These are phyloP conservation scores for Globisporangium solare DNA, from an alignment of 352 stramenopile genomes.

Conservation along the genomic window DNA sequence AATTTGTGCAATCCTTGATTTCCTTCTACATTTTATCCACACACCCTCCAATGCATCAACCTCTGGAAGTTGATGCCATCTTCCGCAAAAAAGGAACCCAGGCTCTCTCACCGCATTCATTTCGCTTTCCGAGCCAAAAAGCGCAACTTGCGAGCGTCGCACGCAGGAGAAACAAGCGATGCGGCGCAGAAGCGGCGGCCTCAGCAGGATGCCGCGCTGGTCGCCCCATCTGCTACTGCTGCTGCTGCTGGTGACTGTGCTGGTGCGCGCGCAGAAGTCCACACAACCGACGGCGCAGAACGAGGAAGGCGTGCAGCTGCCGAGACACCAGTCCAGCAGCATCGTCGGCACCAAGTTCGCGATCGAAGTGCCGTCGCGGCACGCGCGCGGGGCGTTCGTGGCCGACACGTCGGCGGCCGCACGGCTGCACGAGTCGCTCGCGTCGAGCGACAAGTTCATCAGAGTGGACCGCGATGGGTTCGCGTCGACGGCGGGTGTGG, in stretches of 20 bases:
- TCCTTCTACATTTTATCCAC: not conserved
- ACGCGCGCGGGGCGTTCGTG: conserved; percentile 7
- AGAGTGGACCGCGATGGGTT: not conserved
- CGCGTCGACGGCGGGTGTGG: conserved; percentile 7
- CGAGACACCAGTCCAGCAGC: conserved; percentile 1
- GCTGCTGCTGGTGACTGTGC: conserved; percentile 9
- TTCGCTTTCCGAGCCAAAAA: not conserved
- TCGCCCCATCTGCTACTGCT: conserved; percentile 10
- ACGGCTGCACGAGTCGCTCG: not conserved
- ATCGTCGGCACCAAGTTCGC: not conserved
- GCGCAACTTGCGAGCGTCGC: not conserved
- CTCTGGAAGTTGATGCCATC: not conserved
- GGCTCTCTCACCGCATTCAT: not conserved
- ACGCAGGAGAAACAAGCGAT: not conserved
- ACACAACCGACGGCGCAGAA: not conserved
- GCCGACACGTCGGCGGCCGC: conserved; percentile 3
- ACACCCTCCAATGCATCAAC: not conserved
- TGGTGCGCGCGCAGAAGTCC: not conserved
- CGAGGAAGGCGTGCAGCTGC: not conserved
- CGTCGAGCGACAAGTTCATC: not conserved
- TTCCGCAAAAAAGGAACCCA: not conserved
- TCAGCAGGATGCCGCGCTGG: conserved; percentile 6
- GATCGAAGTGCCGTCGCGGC: conserved; percentile 11
- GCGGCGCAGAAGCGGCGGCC: not conserved
- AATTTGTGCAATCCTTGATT: not conserved